Evolutionary conservation across 805 yeast species (phyloP).

Genomic region (Schwanniomyces pseudopolymorphus): DNA sequence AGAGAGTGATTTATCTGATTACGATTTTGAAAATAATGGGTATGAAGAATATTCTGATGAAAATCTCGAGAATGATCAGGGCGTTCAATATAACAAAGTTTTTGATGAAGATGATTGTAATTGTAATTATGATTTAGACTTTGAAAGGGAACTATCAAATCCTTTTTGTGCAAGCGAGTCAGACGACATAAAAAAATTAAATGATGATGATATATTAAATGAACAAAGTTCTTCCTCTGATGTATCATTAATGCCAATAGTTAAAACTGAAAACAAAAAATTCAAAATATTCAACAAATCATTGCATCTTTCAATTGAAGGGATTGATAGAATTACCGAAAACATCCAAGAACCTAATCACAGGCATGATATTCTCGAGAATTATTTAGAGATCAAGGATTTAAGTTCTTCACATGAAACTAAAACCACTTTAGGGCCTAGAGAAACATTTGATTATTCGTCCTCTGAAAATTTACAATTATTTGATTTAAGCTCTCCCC

Average conservation of each 20-base stretch:
- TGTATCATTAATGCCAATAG: background rate
- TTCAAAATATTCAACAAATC: slow-evolving; percentile 17
- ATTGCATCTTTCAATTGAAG: slow-evolving; percentile 29
- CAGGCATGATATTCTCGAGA: slow-evolving; percentile 38
- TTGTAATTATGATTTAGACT: background rate
- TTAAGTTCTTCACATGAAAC: slow-evolving; percentile 14
- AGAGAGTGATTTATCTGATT: slow-evolving; percentile 33
- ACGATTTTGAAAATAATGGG: slow-evolving; percentile 46
- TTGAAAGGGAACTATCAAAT: background rate
- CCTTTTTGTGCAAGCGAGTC: background rate
- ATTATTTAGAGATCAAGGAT: slow-evolving; percentile 24
- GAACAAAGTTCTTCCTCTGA: background rate
- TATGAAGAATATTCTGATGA: slow-evolving; percentile 22
- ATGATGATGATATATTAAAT: background rate
- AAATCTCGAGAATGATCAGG: slow-evolving; percentile 4
- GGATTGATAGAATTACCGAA: slow-evolving; percentile 1
- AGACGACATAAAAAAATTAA: no score
- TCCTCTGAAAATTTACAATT: slow-evolving; percentile 16
- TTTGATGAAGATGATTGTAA: slow-evolving; percentile 11
- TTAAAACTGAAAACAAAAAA: background rate
- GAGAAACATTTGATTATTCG: slow-evolving; percentile 9
- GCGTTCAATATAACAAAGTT: slow-evolving; percentile 13
- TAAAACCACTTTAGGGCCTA: background rate
- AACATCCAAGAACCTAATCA: slow-evolving; percentile 8
- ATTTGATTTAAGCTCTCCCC: slow-evolving; percentile 28